Base-by-base conservation (phyloP, 345 rosid species). In the Syzygium grande region DNA sequence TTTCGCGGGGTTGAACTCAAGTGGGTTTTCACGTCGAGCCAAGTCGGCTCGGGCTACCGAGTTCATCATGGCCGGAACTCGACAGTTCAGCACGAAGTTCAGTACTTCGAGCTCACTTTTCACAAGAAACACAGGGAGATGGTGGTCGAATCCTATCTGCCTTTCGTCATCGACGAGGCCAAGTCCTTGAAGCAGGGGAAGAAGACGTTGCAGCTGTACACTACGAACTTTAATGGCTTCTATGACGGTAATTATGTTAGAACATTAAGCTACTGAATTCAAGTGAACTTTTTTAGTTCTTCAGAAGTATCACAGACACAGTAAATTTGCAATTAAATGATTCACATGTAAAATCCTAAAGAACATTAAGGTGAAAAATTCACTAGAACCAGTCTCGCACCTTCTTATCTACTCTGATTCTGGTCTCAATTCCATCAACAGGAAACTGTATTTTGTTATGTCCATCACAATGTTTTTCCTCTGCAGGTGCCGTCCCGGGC, bases 201-300 rank as follows among this genome's bases (percentile, higher is more conserved):
- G 89, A 95, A 93, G 91, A 93, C 92, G 3, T 61, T 93, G 85
- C 94, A 92, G 91, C 91, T 96, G 85, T 92, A 91, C 85, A 95
- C 96, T 4, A 87, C 90, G 22, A 89, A 90, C 52, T 29, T 85
- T 1, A 88, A 92, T 3, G 58, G 56, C 38, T 3, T 6, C 73
- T 14, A n/a, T 30, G 10, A 5, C 77, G 11, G 77, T 63, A 63
- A 3, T 7, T 63, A 6, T 61, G 4, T 0, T n/a, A 4, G 38
- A 13, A 61, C 29, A 61, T n/a, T 14, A n/a, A n/a, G 38, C 14
- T 61, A 41, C 43, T 41, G 43, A 41, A 41, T 41, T 41, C 43
- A 41, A 41, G 43, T 3, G 5, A 41, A 41, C 43, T 5, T 41
- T 41, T 41, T 5, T 41, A 41, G 43, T 41, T 5, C 43, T 41